Evolutionary conservation across 2,329 filamentous ascomycete species (phyloP).

Genomic region (Alternaria viburni): DNA sequence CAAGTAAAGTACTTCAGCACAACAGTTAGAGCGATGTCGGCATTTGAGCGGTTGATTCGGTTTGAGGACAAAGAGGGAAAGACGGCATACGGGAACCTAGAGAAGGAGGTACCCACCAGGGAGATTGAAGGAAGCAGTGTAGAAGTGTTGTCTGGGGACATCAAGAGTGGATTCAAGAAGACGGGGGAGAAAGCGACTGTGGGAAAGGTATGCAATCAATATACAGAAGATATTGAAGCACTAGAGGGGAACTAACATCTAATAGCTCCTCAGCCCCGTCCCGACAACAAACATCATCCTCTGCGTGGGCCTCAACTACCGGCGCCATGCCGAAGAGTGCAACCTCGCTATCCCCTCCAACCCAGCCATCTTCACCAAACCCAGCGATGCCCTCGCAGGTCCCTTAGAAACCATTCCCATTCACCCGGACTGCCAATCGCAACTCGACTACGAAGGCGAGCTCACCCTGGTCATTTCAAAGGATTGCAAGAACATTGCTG

Average conservation of each 20-base stretch:
- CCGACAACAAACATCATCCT: slow-evolving; percentile 38
- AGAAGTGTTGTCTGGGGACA: slow-evolving; percentile 37
- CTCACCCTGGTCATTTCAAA: slow-evolving; percentile 43
- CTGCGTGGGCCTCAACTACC: slow-evolving; percentile 47
- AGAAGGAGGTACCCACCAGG: slow-evolving; percentile 33
- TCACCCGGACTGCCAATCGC: slow-evolving; percentile 38
- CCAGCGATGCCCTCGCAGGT: slow-evolving; percentile 42
- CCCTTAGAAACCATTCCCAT: slow-evolving; percentile 41
- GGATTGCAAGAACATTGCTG: slow-evolving; percentile 50
- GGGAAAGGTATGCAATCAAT: slow-evolving; percentile 18
- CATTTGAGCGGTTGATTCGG: slow-evolving; percentile 44
- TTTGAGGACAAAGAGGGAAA: slow-evolving; percentile 41
- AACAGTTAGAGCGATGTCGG: slow-evolving; percentile 21
- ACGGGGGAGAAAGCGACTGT: slow-evolving; percentile 34
- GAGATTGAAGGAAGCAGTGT: slow-evolving; percentile 42
- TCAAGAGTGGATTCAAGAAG: slow-evolving; percentile 39
- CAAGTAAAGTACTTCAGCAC: background rate
- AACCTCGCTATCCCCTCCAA: slow-evolving; percentile 40
- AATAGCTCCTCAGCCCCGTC: slow-evolving; percentile 36
- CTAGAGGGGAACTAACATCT: background rate
- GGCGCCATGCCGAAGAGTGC: slow-evolving; percentile 41
- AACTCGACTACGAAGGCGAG: slow-evolving; percentile 49
- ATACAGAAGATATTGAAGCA: too few species aligned
- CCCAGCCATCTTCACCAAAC: slow-evolving; percentile 47
- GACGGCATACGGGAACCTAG: slow-evolving; percentile 40